Percentiles rank a stretch among this genome's conserved stretches.
Evolutionary conservation across 139 green algal species (phyloP).

Genomic region (Chlamydomonas sphaeroides): DNA sequence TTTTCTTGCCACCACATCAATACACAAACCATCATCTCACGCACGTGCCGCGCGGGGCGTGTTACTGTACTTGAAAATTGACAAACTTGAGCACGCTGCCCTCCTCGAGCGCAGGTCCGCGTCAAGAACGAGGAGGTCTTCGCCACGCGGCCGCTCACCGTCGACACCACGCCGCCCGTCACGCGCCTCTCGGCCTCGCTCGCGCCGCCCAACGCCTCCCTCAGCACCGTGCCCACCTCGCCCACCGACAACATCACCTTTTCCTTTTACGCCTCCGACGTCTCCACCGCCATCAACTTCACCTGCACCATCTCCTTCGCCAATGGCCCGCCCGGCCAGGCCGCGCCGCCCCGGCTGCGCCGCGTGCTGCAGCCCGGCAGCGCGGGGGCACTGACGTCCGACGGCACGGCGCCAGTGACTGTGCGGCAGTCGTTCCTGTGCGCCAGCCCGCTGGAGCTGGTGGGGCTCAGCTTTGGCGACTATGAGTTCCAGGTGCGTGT

Average conservation of each 20-base stretch:
- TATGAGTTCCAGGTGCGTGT: constrained; percentile 26
- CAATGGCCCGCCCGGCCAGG: constrained; percentile 3
- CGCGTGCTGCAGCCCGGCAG: too few species aligned
- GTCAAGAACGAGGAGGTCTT: constrained; percentile 28
- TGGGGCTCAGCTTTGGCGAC: constrained; percentile 40
- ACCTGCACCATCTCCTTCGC: constrained; percentile 43
- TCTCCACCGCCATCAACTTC: constrained; percentile 53
- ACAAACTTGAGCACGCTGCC: too few species aligned
- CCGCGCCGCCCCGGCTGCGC: constrained; percentile 6
- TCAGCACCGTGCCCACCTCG: neutral
- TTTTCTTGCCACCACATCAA: too few species aligned
- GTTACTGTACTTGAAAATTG: too few species aligned
- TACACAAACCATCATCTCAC: too few species aligned
- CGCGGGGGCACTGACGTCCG: too few species aligned
- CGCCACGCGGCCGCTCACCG: constrained; percentile 36
- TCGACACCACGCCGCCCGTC: constrained; percentile 53
- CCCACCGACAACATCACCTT: constrained; percentile 40
- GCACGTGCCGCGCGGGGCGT: too few species aligned
- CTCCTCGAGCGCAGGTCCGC: too few species aligned
- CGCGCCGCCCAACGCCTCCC: neutral
- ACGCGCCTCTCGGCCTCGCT: constrained; percentile 2
- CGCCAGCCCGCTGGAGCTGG: constrained; percentile 16
- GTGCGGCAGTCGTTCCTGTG: neutral
- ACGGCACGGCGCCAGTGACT: neutral
- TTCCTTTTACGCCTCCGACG: constrained; percentile 50